Conservation (phyloP, 306 rosid species). For the Chamaecrista fasciculata region DNA sequence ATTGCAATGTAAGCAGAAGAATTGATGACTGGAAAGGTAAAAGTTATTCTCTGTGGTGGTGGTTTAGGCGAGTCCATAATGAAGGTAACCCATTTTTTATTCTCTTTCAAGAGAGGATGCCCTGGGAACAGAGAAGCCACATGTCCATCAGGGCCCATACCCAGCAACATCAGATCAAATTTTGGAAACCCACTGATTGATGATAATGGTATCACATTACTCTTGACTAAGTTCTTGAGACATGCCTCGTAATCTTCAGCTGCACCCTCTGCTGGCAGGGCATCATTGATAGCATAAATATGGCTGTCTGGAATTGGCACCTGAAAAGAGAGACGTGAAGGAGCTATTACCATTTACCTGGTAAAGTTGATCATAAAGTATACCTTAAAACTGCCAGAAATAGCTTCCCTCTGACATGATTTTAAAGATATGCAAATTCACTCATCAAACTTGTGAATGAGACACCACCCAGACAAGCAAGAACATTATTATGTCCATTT, state of each 20-base stretch:
- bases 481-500: neutral
- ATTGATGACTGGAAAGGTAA: constrained; percentile 84
- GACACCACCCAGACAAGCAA: constrained; percentile 1
- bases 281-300: constrained; percentile 74
- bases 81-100: constrained; percentile 78
- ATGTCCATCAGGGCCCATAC: constrained; percentile 99
- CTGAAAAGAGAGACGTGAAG: constrained; percentile 33
- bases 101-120: constrained; percentile 75
- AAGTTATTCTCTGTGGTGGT: constrained; percentile 89
- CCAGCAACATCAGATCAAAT: constrained; percentile 86
- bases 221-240: constrained; percentile 56
- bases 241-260: constrained; percentile 87
- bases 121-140: constrained; percentile 95
- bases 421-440: constrained; percentile 3
- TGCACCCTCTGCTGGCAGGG: constrained; percentile 84
- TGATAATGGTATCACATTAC: constrained; percentile 48
- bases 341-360: neutral
- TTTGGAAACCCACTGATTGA: constrained; percentile 70
- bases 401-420: neutral
- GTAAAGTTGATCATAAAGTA: neutral
- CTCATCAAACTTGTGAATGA: constrained; percentile 7
- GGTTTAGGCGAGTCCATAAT: constrained; percentile 91
- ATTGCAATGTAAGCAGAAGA: constrained; percentile 64
- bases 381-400: neutral
- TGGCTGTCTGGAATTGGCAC: constrained; percentile 65